Percentiles rank a stretch among this genome's conserved stretches.
These are phyloP conservation scores for Scheffersomyces lignicola DNA, from an alignment of 1,139 yeast species.

Conservation along the genomic window DNA sequence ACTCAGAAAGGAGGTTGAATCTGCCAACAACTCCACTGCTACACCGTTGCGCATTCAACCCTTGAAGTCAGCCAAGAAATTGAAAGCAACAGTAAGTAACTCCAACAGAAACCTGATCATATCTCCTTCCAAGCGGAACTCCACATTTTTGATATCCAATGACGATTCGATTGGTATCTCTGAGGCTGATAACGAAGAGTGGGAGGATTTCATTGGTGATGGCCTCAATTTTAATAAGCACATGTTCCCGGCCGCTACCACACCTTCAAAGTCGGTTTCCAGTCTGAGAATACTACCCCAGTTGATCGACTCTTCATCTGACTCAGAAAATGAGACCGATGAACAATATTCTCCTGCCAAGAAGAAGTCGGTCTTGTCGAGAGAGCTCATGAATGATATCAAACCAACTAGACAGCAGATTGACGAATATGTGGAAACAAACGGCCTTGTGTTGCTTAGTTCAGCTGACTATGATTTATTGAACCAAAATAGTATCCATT, in stretches of 20 bases:
- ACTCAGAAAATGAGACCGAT: constrained; percentile 24
- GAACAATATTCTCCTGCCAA: constrained; percentile 7
- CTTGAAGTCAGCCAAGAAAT: constrained; percentile 19
- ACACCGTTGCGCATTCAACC: constrained; percentile 10
- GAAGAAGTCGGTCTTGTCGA: constrained; percentile 20
- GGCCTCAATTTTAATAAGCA: constrained; percentile 13
- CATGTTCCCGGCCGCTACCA: constrained; percentile 19
- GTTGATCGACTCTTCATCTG: constrained; percentile 42
- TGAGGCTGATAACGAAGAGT: constrained; percentile 29
- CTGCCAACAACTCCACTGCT: constrained; percentile 6
- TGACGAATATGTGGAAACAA: constrained; percentile 46
- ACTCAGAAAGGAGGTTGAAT: constrained; percentile 22
- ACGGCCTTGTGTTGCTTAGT: constrained; percentile 51
- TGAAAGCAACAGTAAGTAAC: constrained; percentile 15
- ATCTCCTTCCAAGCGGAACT: constrained; percentile 39
- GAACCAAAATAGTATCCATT: constrained; percentile 22
- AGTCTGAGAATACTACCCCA: constrained; percentile 18
- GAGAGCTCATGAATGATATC: constrained; percentile 18
- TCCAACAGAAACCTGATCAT: constrained; percentile 20
- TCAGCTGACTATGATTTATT: constrained; percentile 44
- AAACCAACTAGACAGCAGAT: constrained; percentile 34
- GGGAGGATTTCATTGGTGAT: constrained; percentile 46
- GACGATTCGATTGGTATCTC: constrained; percentile 17
- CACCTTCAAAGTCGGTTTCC: constrained; percentile 10
- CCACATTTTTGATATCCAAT: constrained; percentile 33